These are phyloP conservation scores for Chenopodium album DNA, from an alignment of 148 eudicot species.

Conservation along the genomic window DNA sequence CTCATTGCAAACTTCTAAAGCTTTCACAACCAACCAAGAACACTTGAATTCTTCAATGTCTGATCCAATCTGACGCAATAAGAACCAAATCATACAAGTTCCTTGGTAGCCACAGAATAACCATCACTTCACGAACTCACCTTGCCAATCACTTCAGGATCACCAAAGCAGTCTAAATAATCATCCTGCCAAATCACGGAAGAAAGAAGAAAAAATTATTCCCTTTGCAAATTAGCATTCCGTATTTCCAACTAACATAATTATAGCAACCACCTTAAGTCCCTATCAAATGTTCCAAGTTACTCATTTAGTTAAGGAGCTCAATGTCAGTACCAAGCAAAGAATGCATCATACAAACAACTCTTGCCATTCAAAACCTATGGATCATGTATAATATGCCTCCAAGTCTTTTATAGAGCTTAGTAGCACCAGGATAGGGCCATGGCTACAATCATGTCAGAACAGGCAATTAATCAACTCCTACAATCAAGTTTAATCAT, in stretches of 20 bases:
- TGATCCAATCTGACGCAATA: constrained; percentile 28
- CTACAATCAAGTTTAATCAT: not conserved
- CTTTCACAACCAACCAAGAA: constrained; percentile 34
- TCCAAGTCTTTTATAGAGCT: too few species aligned
- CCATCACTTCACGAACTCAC: constrained; percentile 6
- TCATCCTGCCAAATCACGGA: constrained; percentile 24
- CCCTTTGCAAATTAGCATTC: constrained; percentile 10
- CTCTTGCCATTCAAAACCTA: too few species aligned
- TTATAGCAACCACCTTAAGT: not conserved
- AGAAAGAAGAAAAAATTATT: not conserved
- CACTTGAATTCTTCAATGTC: constrained; percentile 30
- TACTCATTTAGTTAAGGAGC: not conserved
- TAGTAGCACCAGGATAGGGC: too few species aligned
- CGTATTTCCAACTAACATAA: not conserved
- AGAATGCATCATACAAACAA: not conserved
- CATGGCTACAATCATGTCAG: too few species aligned
- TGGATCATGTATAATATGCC: too few species aligned
- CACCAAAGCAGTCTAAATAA: constrained; percentile 30
- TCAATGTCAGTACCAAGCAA: not conserved
- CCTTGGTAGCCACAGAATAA: not conserved
- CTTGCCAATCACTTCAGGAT: constrained; percentile 29
- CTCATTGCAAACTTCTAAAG: constrained; percentile 26
- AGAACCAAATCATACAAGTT: not conserved
- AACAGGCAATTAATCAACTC: not conserved
- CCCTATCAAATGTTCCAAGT: not conserved